A percentile compares a stretch with the other conserved stretches of the same genome.
These are phyloP conservation scores for Zychaea mexicana DNA, from an alignment of 371 early-diverging fungal species.

Conservation along the genomic window DNA sequence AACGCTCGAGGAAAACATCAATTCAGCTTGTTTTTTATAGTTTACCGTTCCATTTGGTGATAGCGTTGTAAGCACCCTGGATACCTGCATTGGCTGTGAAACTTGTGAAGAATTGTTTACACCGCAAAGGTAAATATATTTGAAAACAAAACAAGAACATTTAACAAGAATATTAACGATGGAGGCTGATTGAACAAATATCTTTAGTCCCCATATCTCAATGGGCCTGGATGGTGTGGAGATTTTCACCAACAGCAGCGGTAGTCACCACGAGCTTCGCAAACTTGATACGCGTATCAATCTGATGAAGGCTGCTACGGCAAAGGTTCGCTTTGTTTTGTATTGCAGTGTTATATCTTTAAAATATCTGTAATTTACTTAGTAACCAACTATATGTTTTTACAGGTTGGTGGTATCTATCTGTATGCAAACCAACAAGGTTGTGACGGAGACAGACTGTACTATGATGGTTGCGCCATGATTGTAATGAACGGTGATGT, in stretches of 20 bases:
- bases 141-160: too few relatives aligned
- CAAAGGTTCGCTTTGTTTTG: constrained; percentile 59
- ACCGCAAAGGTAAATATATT: constrained; percentile 67
- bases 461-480: constrained; percentile 96
- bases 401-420: constrained; percentile 87
- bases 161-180: background rate
- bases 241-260: constrained; percentile 93
- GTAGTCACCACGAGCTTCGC: constrained; percentile 90
- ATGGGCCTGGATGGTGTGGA: constrained; percentile 96
- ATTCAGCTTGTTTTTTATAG: too few relatives aligned
- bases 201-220: constrained; percentile 84
- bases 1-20: too few relatives aligned
- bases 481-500: constrained; percentile 90
- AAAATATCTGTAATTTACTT: too few relatives aligned
- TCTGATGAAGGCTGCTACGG: constrained; percentile 87
- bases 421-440: constrained; percentile 97
- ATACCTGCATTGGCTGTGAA: constrained; percentile 92
- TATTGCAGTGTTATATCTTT: too few relatives aligned
- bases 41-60: constrained; percentile 82
- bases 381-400: too few relatives aligned
- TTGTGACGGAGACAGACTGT: constrained; percentile 98
- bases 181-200: background rate
- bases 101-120: constrained; percentile 98
- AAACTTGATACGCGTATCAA: constrained; percentile 87
- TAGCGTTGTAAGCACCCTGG: constrained; percentile 75